Conservation (phyloP, 495 filamentous ascomycete species). For the Xylaria intraflava region DNA sequence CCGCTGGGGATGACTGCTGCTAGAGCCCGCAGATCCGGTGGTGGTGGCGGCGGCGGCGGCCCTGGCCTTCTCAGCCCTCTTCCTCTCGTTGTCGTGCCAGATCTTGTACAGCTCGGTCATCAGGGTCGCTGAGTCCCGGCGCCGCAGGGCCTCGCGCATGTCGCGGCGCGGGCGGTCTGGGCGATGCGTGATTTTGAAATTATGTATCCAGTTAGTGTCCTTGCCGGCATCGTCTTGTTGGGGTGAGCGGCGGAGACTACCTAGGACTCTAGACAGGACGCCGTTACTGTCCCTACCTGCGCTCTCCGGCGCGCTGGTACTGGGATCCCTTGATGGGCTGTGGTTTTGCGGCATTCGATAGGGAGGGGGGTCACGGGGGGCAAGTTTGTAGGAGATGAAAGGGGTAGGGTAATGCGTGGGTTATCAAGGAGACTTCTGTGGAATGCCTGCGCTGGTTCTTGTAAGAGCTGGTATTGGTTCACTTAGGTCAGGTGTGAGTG, state of each 20-base stretch:
- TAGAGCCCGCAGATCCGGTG: not conserved
- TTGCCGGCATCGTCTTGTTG: slow-evolving; percentile 2
- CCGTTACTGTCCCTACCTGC: not conserved
- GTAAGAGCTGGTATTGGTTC: too few species aligned
- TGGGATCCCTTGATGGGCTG: not conserved
- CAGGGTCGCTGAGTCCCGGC: not conserved
- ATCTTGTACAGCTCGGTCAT: not conserved
- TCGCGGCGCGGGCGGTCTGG: slow-evolving; percentile 20
- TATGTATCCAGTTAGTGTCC: slow-evolving; percentile 10
- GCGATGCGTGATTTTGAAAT: slow-evolving; percentile 16
- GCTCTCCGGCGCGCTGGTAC: not conserved
- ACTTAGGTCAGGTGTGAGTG: too few species aligned
- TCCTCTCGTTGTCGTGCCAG: not conserved
- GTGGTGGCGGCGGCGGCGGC: not conserved
- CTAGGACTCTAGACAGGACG: slow-evolving; percentile 16
- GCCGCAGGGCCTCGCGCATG: slow-evolving; percentile 1
- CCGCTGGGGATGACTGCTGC: not conserved
- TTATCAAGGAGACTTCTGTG: not conserved
- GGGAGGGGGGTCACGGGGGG: too few species aligned
- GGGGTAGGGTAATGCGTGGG: not conserved
- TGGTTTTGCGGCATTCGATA: not conserved
- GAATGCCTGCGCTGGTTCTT: too few species aligned
- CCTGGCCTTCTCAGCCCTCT: not conserved
- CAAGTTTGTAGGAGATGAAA: not conserved
- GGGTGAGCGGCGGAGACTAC: slow-evolving; percentile 10